Evolutionary conservation across 352 stramenopile species (phyloP).

Genomic region (Phytopythium chamaehyphon): DNA sequence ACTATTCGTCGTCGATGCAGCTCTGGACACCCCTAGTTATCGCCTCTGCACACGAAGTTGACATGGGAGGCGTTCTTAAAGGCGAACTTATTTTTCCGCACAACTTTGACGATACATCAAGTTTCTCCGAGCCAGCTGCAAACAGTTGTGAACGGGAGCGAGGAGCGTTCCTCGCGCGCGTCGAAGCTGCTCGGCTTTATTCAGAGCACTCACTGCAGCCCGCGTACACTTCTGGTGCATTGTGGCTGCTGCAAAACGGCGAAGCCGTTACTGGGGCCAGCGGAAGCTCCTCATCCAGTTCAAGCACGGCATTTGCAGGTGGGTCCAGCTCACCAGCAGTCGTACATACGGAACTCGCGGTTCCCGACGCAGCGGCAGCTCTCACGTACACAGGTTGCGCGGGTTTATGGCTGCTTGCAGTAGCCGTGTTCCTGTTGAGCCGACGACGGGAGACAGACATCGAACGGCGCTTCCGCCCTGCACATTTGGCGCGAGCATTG

Average conservation of each 20-base stretch:
- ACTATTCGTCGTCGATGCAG: slow-evolving; percentile 22
- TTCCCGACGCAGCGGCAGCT: slow-evolving; percentile 29
- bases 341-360: slow-evolving; percentile 30
- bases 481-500: slow-evolving; percentile 41
- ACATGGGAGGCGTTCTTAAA: slow-evolving; percentile 42
- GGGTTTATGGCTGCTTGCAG: slow-evolving; percentile 28
- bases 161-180: slow-evolving; percentile 31
- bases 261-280: slow-evolving; percentile 13
- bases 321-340: slow-evolving; percentile 16
- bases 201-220: slow-evolving; percentile 43
- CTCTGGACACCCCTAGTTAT: slow-evolving; percentile 34
- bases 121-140: not conserved
- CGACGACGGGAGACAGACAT: slow-evolving; percentile 38
- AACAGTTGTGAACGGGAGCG: slow-evolving; percentile 39
- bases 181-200: slow-evolving; percentile 41
- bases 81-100: slow-evolving; percentile 49
- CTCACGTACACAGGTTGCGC: slow-evolving; percentile 36
- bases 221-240: slow-evolving; percentile 40
- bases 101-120: slow-evolving; percentile 29
- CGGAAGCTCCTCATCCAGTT: slow-evolving; percentile 9
- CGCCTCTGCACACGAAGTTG: slow-evolving; percentile 49
- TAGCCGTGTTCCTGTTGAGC: slow-evolving; percentile 34
- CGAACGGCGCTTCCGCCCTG: slow-evolving; percentile 38
- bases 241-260: slow-evolving; percentile 52
- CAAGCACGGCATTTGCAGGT: slow-evolving; percentile 5